Conservation (phyloP, 306 rosid species). For the Alnus rubra region DNA sequence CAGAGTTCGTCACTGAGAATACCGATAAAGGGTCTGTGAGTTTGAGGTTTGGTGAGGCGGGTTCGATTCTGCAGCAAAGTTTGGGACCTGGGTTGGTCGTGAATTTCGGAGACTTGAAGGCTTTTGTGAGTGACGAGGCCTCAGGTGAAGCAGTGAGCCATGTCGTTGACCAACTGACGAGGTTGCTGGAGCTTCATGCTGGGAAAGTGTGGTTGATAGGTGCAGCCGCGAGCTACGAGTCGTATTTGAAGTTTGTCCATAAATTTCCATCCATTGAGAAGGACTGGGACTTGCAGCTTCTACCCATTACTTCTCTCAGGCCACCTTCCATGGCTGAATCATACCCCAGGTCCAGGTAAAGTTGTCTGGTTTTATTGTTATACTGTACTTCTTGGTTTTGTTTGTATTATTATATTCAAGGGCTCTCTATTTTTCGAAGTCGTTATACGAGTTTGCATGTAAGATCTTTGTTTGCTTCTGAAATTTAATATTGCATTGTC, state of each 20-base stretch:
- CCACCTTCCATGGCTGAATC: slow-evolving; percentile 55
- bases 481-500: not conserved
- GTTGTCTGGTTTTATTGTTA: not conserved
- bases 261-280: slow-evolving; percentile 72
- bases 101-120: slow-evolving; percentile 78
- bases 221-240: slow-evolving; percentile 68
- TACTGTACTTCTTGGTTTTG: not conserved
- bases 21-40: slow-evolving; percentile 30
- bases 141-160: slow-evolving; percentile 33
- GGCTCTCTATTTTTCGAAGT: not conserved
- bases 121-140: slow-evolving; percentile 32
- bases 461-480: slow-evolving; percentile 22
- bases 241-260: slow-evolving; percentile 67
- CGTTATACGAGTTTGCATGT: not conserved
- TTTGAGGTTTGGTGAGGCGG: slow-evolving; percentile 45
- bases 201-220: slow-evolving; percentile 79
- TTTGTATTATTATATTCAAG: not conserved
- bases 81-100: slow-evolving; percentile 68
- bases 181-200: slow-evolving; percentile 44
- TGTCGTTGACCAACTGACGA: slow-evolving; percentile 51
- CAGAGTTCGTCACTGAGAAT: slow-evolving; percentile 33
- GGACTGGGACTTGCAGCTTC: slow-evolving; percentile 87
- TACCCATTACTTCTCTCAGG: slow-evolving; percentile 78
- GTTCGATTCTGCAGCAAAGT: slow-evolving; percentile 37
- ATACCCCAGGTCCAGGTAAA: slow-evolving; percentile 72